Percentiles rank a stretch among this genome's conserved stretches.
These are phyloP conservation scores for Neltuma alba DNA, from an alignment of 306 rosid genomes.

Conservation along the genomic window DNA sequence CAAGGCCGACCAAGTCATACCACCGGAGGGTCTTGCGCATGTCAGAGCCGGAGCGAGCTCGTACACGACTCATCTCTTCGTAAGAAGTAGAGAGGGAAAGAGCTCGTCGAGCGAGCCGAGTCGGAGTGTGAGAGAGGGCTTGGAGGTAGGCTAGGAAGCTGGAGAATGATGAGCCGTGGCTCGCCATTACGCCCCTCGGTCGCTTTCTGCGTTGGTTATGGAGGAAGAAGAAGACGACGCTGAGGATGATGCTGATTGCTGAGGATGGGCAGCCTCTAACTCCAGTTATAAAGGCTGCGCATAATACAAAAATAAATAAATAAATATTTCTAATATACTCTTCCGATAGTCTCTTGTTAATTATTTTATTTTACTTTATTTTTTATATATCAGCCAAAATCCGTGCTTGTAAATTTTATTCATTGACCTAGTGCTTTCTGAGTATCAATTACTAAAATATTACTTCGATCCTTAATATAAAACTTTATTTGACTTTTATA, in stretches of 20 bases:
- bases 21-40: constrained; percentile 80
- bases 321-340: too few species aligned
- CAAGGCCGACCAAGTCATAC: constrained; percentile 77
- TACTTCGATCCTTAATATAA: too few species aligned
- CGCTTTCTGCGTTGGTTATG: neutral
- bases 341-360: neutral
- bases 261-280: neutral
- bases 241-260: neutral
- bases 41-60: constrained; percentile 16
- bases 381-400: too few species aligned
- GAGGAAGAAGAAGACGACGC: neutral
- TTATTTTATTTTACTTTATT: too few species aligned
- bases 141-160: constrained; percentile 48
- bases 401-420: too few species aligned
- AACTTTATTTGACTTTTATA: too few species aligned
- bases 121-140: neutral
- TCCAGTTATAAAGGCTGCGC: constrained; percentile 17
- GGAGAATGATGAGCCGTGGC: constrained; percentile 65
- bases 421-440: too few species aligned
- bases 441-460: too few species aligned
- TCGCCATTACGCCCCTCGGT: constrained; percentile 46
- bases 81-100: constrained; percentile 70
- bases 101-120: constrained; percentile 59
- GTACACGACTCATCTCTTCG: constrained; percentile 62
- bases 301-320: neutral